phyloP scores from a whole-genome alignment of 2,329 filamentous ascomycete genomes.

The Colletotrichum magnum region DNA sequence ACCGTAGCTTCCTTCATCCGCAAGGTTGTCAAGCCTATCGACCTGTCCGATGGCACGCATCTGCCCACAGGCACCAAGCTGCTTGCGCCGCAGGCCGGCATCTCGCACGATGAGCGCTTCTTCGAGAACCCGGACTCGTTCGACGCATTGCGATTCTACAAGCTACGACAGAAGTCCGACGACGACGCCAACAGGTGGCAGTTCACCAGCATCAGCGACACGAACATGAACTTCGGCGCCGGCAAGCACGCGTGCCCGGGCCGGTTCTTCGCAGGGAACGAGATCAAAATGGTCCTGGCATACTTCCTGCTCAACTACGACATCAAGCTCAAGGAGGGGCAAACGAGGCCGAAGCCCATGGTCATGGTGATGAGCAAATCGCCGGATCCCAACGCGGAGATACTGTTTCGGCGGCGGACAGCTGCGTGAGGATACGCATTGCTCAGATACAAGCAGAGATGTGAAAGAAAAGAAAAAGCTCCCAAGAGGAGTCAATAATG shows the following conservation, averaged over 20 bases:
- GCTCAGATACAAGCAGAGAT: not conserved
- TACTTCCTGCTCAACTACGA: constrained; percentile 61
- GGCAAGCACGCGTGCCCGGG: constrained; percentile 64
- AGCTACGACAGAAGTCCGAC: constrained; percentile 54
- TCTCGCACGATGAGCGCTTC: constrained; percentile 57
- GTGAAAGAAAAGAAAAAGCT: not conserved
- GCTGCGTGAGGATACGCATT: constrained; percentile 7
- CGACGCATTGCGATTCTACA: constrained; percentile 65
- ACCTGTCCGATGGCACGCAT: constrained; percentile 60
- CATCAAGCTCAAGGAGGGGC: constrained; percentile 55
- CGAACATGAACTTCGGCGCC: constrained; percentile 62
- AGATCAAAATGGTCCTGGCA: constrained; percentile 61
- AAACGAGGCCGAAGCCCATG: constrained; percentile 55
- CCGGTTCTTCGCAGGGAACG: constrained; percentile 62
- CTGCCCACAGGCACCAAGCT: constrained; percentile 60
- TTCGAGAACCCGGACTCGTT: constrained; percentile 59
- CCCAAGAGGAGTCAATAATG: constrained; percentile 12
- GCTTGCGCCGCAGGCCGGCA: constrained; percentile 57
- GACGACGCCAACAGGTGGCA: constrained; percentile 58
- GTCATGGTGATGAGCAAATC: constrained; percentile 57
- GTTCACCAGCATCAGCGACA: constrained; percentile 58
- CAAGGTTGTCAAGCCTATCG: constrained; percentile 61
- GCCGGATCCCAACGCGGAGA: constrained; percentile 55
- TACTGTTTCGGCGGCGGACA: constrained; percentile 56
- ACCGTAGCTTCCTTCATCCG: constrained; percentile 59